Evolutionary conservation across 805 yeast genomes (phyloP), one percentile per base, ranked within the genome.

Genomic region (Jamesozyma jinghongensis): DNA sequence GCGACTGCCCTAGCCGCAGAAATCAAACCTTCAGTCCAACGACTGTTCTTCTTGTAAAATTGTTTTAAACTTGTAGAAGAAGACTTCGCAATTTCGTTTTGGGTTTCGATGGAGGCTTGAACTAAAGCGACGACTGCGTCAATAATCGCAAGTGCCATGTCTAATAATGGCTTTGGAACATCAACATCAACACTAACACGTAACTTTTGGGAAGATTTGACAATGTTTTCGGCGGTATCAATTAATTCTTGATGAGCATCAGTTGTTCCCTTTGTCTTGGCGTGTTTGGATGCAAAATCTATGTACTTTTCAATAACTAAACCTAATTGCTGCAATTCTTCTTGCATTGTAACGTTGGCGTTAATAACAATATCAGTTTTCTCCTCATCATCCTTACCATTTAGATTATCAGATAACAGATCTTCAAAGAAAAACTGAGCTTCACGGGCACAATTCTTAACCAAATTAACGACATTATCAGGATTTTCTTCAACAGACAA

Each of bases 11-110:
- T 80, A 1, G 95, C 85, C 14, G 95, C 95, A 44, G 94, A 82
- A 25, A 86, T 79, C 42, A 86, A 75, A 18, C 96, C 96, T 62
- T 87, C 94, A 0, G 95, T 85, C 96, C 96, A 86, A 52, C 90
- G 73, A 61, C 79, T 86, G 59, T 86, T 83, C 62, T 85, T 85
- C 59, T 81, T 83, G 64, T 87, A 87, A 59, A 81, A 86, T 34
- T 82, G 83, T 11, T 25, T 39, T 26, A 48, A 33, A 20, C 38
- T 41, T 6, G 32, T 32, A 2, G 26, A 27, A 12, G 86, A 75
- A 43, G 77, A 69, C 1, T 85, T 69, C 36, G 72, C 76, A 55
- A 86, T 85, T 61, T 86, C 95, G 42, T 74, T 64, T 61, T 86
- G 95, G 17, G 90, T 77, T 28, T 77, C 86, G 19, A 85, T 78